Base-by-base conservation (phyloP, 495 filamentous ascomycete species). In the Evansstolkia leycettana region DNA sequence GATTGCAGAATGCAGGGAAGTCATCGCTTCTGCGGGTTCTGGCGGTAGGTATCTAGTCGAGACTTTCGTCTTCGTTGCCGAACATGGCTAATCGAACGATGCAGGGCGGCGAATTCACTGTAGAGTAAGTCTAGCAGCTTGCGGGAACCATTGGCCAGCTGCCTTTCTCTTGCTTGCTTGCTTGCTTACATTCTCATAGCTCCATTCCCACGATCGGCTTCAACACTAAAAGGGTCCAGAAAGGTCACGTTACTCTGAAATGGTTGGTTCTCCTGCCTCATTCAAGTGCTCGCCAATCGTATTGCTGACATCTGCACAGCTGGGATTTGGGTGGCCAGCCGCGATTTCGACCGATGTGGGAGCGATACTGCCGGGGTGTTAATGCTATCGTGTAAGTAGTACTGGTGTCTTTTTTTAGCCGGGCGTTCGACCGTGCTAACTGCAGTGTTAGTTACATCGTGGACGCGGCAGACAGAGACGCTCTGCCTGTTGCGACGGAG, bases 301-400 rank as follows among this genome's bases (percentile, higher is more conserved):
- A 29, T 32, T 7, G 7, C 7, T 31, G 18, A 25, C 32, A 9
- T 23, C 19, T 24, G 34, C 33, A 24, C 41, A 83, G 80, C 55
- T 98, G 90, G 90, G 90, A 98, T 67, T 70, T 98, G 44, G 90
- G 90, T 40, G 90, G 90, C 17, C 90, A 98, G 67, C 89, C 89
- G 50, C 76, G 90, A 43, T 98, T 96, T 63, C 82, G 90, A 44
- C 81, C 85, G 40, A 98, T 98, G 90, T 98, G 90, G 90, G 90
- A 96, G 69, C 72, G 90, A 47, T 98, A 98, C 60, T 98, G 90
- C 64, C 82, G 86, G 31, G 88, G 86, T 27, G 90, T 95, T 43
- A 94, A 94, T 60, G 90, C 90, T 42, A 96, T 98, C 46, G 88
- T 98, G 79, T 84, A 72, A 61, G 69, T 19, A 33, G 17, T 13